Evolutionary conservation across 176 grass and related monocot genomes (phyloP).

Genomic region (Bonia amplexicaulis): DNA sequence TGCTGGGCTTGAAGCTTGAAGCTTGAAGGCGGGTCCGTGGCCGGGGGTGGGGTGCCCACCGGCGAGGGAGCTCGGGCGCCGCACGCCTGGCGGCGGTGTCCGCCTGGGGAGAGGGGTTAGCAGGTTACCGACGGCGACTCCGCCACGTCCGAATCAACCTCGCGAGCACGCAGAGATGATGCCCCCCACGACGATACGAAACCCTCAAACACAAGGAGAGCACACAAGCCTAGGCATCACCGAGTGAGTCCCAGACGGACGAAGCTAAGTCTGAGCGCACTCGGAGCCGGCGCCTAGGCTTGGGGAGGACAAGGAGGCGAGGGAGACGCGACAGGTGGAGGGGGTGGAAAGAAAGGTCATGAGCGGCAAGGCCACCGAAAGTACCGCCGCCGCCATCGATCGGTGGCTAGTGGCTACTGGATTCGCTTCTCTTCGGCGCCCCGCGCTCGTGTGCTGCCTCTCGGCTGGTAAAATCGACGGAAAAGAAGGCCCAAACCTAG

Average conservation of each 20-base stretch:
- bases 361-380: not conserved
- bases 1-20: too few species aligned
- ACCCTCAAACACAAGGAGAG: slow-evolving; percentile 11
- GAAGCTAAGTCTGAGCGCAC: not conserved
- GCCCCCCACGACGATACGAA: slow-evolving; percentile 12
- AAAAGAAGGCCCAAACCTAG: not conserved
- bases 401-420: not conserved
- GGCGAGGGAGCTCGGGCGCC: too few species aligned
- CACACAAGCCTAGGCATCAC: not conserved
- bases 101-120: slow-evolving; percentile 13
- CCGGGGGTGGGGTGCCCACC: too few species aligned
- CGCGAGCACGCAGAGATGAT: slow-evolving; percentile 15
- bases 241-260: not conserved
- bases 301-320: not conserved
- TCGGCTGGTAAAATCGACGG: not conserved
- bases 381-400: slow-evolving; percentile 36
- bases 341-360: not conserved
- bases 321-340: not conserved
- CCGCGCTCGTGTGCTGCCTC: not conserved
- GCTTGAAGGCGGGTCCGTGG: too few species aligned
- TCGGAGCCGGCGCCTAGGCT: not conserved
- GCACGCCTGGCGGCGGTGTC: too few species aligned
- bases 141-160: not conserved
- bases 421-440: not conserved
- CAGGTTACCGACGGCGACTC: slow-evolving; percentile 20